Conservation (phyloP, 106 monocot genomes). For the Dioscorea alata region DNA sequence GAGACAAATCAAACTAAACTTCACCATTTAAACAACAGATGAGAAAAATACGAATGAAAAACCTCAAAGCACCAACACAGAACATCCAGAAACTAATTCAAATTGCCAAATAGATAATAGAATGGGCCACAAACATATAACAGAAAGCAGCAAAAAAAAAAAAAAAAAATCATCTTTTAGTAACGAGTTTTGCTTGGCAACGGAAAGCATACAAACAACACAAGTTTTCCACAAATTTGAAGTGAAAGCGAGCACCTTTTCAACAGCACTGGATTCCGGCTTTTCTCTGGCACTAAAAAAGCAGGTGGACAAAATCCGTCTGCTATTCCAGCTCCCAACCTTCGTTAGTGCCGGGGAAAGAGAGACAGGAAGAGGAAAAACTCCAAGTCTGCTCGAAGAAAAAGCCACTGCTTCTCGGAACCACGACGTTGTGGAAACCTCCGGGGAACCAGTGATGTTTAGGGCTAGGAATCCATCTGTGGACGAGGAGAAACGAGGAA, state of each 20-base stretch:
- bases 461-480: neutral
- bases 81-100: too few species aligned
- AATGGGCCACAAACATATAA: too few species aligned
- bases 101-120: too few species aligned
- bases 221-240: neutral
- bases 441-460: neutral
- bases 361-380: neutral
- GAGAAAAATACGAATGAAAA: too few species aligned
- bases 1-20: too few species aligned
- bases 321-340: neutral
- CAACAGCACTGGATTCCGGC: constrained; percentile 3
- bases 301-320: constrained; percentile 13
- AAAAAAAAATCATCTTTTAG: too few species aligned
- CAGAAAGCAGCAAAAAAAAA: too few species aligned
- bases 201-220: too few species aligned
- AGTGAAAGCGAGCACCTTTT: constrained; percentile 9
- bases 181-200: too few species aligned
- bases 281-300: constrained; percentile 12
- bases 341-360: neutral
- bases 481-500: constrained; percentile 2
- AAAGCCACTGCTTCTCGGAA: constrained; percentile 1
- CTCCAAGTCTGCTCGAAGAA: neutral
- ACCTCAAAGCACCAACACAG: too few species aligned
- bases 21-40: too few species aligned
- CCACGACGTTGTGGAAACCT: neutral